Evolutionary conservation across 495 filamentous ascomycete species (phyloP).

Genomic region (Rostrohypoxylon terebratum): DNA sequence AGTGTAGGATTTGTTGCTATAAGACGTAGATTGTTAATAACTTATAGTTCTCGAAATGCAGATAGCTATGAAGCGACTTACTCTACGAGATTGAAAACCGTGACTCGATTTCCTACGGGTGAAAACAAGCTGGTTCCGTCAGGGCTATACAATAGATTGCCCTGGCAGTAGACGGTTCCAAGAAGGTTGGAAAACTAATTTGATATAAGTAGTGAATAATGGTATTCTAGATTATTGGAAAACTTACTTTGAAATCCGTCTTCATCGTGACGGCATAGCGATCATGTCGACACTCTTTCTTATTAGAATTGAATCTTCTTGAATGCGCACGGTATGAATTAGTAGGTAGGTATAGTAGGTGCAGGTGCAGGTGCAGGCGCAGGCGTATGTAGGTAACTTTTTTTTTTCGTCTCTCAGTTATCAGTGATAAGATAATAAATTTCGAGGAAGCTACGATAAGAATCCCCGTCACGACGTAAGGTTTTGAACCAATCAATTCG

Average conservation of each 20-base stretch:
- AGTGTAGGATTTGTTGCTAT: constrained; percentile 94
- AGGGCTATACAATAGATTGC: constrained; percentile 95
- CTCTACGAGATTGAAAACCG: constrained; percentile 96
- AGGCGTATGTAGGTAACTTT: constrained; percentile 42
- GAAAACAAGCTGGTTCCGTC: constrained; percentile 96
- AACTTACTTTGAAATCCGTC: constrained; percentile 87
- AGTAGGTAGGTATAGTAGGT: too few relatives aligned
- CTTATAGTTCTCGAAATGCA: background rate
- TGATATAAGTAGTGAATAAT: constrained; percentile 20
- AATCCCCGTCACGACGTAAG: too few relatives aligned
- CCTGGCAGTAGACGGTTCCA: constrained; percentile 96
- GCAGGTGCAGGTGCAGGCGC: too few relatives aligned
- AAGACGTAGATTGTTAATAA: constrained; percentile 42
- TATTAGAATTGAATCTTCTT: constrained; percentile 13
- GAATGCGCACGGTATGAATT: constrained; percentile 27
- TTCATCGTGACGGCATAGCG: constrained; percentile 74
- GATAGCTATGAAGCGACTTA: constrained; percentile 57
- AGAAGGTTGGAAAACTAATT: constrained; percentile 90
- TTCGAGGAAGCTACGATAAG: constrained; percentile 17
- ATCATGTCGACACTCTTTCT: constrained; percentile 14
- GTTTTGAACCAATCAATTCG: constrained; percentile 23
- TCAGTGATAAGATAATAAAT: constrained; percentile 48
- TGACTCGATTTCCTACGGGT: constrained; percentile 96
- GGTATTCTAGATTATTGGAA: background rate
- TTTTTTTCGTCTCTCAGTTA: constrained; percentile 49